These are phyloP conservation scores for Cladosporium sphaerospermum DNA, from an alignment of 2,329 filamentous ascomycete genomes.

Conservation along the genomic window DNA sequence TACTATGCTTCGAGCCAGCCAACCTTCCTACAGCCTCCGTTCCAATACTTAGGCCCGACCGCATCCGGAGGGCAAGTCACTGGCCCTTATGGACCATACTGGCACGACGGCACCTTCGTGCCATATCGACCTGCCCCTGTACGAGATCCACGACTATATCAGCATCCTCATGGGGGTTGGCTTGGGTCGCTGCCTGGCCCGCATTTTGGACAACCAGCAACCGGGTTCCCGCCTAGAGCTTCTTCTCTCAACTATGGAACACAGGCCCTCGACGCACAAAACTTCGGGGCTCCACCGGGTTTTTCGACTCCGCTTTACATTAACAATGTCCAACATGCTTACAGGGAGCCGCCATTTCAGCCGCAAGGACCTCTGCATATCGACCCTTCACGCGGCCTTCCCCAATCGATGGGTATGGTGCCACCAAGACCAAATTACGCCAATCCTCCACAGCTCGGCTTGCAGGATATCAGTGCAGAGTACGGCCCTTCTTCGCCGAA, in stretches of 20 bases:
- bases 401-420: background rate
- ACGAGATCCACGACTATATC: slow-evolving; percentile 45
- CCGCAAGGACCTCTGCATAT: background rate
- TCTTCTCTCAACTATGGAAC: background rate
- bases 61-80: slow-evolving; percentile 51
- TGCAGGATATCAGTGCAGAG: slow-evolving; percentile 21
- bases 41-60: slow-evolving; percentile 54
- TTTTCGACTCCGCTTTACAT: background rate
- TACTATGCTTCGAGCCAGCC: slow-evolving; percentile 46
- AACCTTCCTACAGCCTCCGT: slow-evolving; percentile 53
- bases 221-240: background rate
- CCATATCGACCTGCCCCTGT: slow-evolving; percentile 55
- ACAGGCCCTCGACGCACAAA: slow-evolving; percentile 2
- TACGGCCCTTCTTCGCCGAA: slow-evolving; percentile 38
- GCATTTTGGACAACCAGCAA: background rate
- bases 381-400: background rate
- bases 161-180: slow-evolving; percentile 20
- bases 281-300: background rate
- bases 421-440: background rate
- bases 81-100: slow-evolving; percentile 56
- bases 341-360: background rate
- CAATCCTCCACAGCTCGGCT: background rate
- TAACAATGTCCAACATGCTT: background rate
- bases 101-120: slow-evolving; percentile 57
- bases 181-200: background rate